Conservation (phyloP, 768 basidiomycete species). For the Kwoniella europaea region DNA sequence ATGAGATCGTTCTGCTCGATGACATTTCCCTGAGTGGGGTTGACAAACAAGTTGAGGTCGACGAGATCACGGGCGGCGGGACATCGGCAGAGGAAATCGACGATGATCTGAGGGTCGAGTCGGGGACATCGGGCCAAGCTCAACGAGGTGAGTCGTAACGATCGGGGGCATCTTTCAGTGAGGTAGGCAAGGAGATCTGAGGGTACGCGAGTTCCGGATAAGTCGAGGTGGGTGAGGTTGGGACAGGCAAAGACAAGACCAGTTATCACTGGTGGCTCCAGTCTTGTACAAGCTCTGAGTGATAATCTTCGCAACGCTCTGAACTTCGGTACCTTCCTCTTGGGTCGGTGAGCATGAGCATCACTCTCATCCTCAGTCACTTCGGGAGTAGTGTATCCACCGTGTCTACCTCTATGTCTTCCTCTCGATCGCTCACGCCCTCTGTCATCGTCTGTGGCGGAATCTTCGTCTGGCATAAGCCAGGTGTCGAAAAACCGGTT, state of each 20-base stretch:
- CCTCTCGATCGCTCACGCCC: constrained; percentile 38
- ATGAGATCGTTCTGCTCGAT: constrained; percentile 76
- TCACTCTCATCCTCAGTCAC: constrained; percentile 42
- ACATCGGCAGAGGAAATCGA: constrained; percentile 72
- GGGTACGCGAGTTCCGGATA: constrained; percentile 56
- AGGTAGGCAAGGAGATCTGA: constrained; percentile 57
- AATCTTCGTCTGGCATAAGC: constrained; percentile 39
- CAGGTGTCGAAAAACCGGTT: constrained; percentile 70
- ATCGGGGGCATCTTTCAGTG: constrained; percentile 62
- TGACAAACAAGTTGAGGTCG: constrained; percentile 78
- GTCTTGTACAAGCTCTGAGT: constrained; percentile 53
- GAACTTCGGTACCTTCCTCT: constrained; percentile 41
- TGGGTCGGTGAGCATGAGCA: constrained; percentile 4
- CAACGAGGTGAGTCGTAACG: constrained; percentile 73
- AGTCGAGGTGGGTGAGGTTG: constrained; percentile 58
- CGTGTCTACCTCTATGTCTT: constrained; percentile 13
- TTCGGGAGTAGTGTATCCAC: constrained; percentile 25
- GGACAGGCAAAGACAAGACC: constrained; percentile 49
- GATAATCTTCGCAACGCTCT: constrained; percentile 49
- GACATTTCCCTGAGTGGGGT: constrained; percentile 67
- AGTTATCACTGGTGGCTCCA: constrained; percentile 47
- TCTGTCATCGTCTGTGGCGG: constrained; percentile 38
- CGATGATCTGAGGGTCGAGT: constrained; percentile 78
- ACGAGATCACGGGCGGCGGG: constrained; percentile 64
- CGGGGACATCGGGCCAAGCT: constrained; percentile 84